Conservation (phyloP, 768 basidiomycete species). For the Obba rivulosa region DNA sequence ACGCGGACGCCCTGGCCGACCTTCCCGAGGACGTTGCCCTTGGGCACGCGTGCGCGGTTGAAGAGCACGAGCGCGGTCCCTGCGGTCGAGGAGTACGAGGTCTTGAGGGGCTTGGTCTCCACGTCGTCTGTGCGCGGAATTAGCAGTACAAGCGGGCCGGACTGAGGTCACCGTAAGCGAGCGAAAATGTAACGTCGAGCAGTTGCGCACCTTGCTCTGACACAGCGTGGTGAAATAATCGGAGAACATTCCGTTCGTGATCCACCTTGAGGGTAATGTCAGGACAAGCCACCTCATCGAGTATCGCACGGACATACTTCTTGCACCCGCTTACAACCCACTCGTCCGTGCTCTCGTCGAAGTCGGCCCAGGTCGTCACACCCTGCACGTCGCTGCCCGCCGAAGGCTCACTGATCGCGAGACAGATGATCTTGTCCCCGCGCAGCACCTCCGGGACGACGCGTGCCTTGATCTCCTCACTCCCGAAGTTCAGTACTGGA, state of each 20-base stretch:
- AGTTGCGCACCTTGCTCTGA: constrained; percentile 51
- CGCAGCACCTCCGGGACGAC: constrained; percentile 70
- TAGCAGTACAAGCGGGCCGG: constrained; percentile 71
- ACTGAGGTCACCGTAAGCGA: constrained; percentile 29
- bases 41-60: constrained; percentile 75
- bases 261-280: constrained; percentile 53
- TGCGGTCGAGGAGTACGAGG: constrained; percentile 85
- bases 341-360: constrained; percentile 61
- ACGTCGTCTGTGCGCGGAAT: constrained; percentile 69
- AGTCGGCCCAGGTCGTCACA: constrained; percentile 77
- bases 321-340: constrained; percentile 94
- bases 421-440: constrained; percentile 80
- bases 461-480: constrained; percentile 61
- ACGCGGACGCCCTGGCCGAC: constrained; percentile 80
- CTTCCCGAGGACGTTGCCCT: constrained; percentile 82
- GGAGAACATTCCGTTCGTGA: constrained; percentile 81
- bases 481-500: constrained; percentile 84
- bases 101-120: constrained; percentile 86
- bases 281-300: neutral
- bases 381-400: constrained; percentile 86
- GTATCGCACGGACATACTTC: constrained; percentile 47
- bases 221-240: constrained; percentile 84
- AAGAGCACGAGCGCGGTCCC: constrained; percentile 87
- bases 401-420: constrained; percentile 93
- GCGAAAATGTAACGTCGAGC: neutral